Evolutionary conservation across 768 basidiomycete species (phyloP), one percentile per base, ranked within the genome.

Genomic region (Hortiboletus campestris): DNA sequence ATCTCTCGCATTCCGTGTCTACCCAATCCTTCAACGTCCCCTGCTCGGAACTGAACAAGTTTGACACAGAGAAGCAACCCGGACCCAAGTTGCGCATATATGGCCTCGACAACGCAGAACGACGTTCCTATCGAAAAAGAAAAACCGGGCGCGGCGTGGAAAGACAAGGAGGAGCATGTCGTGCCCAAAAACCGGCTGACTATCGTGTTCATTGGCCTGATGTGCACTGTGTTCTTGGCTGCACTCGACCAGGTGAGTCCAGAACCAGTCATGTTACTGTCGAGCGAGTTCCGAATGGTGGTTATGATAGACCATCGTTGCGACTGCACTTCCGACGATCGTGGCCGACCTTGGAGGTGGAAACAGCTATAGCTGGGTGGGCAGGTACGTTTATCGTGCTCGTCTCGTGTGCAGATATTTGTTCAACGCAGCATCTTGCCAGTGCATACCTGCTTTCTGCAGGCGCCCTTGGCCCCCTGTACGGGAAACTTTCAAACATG

Each of bases 281-380:
- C 6, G 2, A 9, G 10, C 6, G 2, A 3, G 11, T 13, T 19
- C 49, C 40, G 40, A 51, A 1, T 0, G 1, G 1, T 6, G 8
- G 16, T 36, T 10, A 32, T 46, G 10, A 16, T n/a, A 85, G 83
- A 84, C 83, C 16, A 85, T 86, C 55, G 83, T 89, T 12, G 82
- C 86, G 11, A 89, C 88, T 8, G 88, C 88, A n/a, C 71, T 90
- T 31, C 88, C 88, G 1, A 88, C 86, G 0, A 89, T 91, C 47
- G 84, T 88, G 12, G 68, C 63, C n/a, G 66, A 86, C 22, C 77
- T 90, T 0, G 82, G 85, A 42, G 86, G 84, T 28, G 85, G 84
- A 6, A 77, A 68, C 14, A 75, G 75, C 36, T 89, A 90, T 58
- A 83, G 85, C 48, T 90, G 89, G 88, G 84, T 89, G 38, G 85